A percentile compares a stretch with the other conserved stretches of the same genome.
Evolutionary conservation across 2,329 filamentous ascomycete species (phyloP).

Genomic region (Fusarium duplospermum): DNA sequence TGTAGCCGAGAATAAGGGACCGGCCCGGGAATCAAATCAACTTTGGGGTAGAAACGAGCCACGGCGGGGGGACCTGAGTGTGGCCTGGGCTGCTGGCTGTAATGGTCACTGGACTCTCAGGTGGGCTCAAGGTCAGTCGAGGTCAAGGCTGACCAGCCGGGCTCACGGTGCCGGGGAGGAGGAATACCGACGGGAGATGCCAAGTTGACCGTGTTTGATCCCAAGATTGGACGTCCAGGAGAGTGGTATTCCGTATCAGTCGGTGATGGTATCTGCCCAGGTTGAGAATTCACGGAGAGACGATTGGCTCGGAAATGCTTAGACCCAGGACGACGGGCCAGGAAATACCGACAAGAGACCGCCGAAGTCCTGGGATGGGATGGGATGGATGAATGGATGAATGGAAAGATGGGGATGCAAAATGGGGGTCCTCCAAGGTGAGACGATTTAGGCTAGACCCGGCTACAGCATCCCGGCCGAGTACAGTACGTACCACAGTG

Average conservation of each 20-base stretch:
- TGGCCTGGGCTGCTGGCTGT: constrained; percentile 13
- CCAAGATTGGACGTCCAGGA: neutral
- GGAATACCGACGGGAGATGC: constrained; percentile 15
- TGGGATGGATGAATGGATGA: constrained; percentile 9
- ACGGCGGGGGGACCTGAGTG: constrained; percentile 4
- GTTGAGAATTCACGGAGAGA: neutral
- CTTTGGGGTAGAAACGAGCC: constrained; percentile 34
- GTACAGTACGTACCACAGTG: constrained; percentile 9
- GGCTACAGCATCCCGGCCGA: constrained; percentile 31
- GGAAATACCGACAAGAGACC: neutral
- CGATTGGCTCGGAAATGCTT: constrained; percentile 7
- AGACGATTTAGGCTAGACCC: constrained; percentile 43
- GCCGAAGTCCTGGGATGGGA: neutral
- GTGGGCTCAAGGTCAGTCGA: constrained; percentile 42
- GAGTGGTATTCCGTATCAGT: neutral
- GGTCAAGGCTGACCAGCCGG: constrained; percentile 29
- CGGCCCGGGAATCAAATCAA: constrained; percentile 31
- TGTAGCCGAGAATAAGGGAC: constrained; percentile 16
- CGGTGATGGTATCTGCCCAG: neutral
- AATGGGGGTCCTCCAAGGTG: constrained; percentile 36
- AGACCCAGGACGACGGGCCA: neutral
- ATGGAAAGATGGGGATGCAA: constrained; percentile 19
- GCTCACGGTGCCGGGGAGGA: constrained; percentile 36
- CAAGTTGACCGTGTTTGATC: constrained; percentile 4
- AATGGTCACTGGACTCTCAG: constrained; percentile 32